Conservation (phyloP, 805 yeast genomes). For the Candida chauliodis region DNA sequence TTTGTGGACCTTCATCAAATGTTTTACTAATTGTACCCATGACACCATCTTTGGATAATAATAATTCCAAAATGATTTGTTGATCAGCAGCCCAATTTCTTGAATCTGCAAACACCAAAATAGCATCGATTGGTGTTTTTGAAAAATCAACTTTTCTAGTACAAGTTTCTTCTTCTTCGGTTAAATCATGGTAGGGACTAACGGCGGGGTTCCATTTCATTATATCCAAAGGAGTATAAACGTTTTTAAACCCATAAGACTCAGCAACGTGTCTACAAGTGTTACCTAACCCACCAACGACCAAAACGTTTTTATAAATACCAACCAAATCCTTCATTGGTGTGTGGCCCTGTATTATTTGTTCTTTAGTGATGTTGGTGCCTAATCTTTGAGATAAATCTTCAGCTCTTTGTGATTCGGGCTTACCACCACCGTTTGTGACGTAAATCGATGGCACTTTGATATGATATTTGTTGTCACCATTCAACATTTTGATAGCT, state of each 20-base stretch:
- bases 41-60: constrained; percentile 71
- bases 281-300: constrained; percentile 87
- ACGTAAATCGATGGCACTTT: constrained; percentile 80
- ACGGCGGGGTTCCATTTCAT: constrained; percentile 86
- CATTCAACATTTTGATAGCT: constrained; percentile 71
- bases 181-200: constrained; percentile 74
- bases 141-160: constrained; percentile 62
- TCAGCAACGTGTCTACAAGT: constrained; percentile 80
- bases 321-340: constrained; percentile 83
- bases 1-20: constrained; percentile 73
- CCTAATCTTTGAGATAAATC: constrained; percentile 64
- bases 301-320: constrained; percentile 68
- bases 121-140: constrained; percentile 68
- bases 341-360: constrained; percentile 89
- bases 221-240: constrained; percentile 76
- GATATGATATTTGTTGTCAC: constrained; percentile 72
- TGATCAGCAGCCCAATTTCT: constrained; percentile 93
- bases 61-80: constrained; percentile 79
- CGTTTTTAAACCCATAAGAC: constrained; percentile 79
- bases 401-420: constrained; percentile 68
- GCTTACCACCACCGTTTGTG: constrained; percentile 91
- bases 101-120: constrained; percentile 86
- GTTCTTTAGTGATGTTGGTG: constrained; percentile 63
- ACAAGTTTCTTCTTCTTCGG: constrained; percentile 62
- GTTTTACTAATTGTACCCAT: constrained; percentile 79